A percentile compares a stretch with the other conserved stretches of the same genome.
Conservation (phyloP, 768 basidiomycete species). For the Lentinula sp. region DNA sequence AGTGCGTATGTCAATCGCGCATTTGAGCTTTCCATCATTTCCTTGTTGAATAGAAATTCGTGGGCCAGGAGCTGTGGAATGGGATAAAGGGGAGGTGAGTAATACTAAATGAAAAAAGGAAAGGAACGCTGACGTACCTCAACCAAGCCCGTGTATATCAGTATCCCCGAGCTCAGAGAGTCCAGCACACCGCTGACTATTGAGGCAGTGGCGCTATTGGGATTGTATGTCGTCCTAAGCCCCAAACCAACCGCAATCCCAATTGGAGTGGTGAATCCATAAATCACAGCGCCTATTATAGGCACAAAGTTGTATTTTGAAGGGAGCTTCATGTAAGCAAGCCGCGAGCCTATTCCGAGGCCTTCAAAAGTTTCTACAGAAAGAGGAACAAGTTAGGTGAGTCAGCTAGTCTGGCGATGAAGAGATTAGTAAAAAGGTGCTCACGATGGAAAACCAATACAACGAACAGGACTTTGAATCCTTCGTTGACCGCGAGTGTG, state of each 20-base stretch:
- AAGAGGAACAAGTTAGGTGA: neutral
- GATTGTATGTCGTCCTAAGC: conserved; percentile 74
- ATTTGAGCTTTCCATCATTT: conserved; percentile 71
- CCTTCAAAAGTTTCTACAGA: conserved; percentile 86
- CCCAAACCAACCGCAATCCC: conserved; percentile 86
- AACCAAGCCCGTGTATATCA: conserved; percentile 83
- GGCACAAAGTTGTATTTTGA: conserved; percentile 50
- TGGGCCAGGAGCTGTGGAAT: conserved; percentile 71
- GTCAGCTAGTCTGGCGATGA: neutral
- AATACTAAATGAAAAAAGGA: neutral
- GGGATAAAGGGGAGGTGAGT: neutral
- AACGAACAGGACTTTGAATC: conserved; percentile 82
- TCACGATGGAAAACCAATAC: conserved; percentile 90
- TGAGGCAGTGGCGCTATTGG: conserved; percentile 63
- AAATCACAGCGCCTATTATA: conserved; percentile 52
- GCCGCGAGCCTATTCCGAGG: conserved; percentile 84
- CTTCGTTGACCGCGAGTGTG: conserved; percentile 81
- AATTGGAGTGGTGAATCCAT: conserved; percentile 77
- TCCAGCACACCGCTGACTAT: conserved; percentile 86
- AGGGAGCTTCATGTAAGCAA: conserved; percentile 70
- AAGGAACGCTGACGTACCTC: conserved; percentile 42
- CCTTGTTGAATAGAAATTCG: conserved; percentile 87
- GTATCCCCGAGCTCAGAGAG: conserved; percentile 78
- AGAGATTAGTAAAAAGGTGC: conserved; percentile 20
- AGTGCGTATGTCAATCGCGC: conserved; percentile 66